Evolutionary conservation across 306 rosid species (phyloP).

Genomic region (Psophocarpus tetragonolobus): DNA sequence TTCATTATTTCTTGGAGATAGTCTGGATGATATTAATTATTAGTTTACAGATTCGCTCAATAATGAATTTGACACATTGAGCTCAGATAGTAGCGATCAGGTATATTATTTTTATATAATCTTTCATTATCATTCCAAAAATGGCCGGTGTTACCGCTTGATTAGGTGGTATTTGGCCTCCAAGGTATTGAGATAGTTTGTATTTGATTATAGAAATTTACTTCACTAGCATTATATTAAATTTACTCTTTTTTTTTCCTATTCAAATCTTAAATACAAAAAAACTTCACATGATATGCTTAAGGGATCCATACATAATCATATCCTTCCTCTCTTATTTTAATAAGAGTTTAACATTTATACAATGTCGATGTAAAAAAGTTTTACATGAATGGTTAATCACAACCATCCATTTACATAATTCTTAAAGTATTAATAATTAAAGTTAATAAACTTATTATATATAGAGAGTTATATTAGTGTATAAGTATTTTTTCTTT

Average conservation of each 20-base stretch:
- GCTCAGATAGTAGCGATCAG: neutral
- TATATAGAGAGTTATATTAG: no score
- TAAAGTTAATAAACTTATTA: no score
- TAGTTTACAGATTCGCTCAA: conserved; percentile 24
- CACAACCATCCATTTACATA: no score
- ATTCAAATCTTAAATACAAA: neutral
- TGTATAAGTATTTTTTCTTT: no score
- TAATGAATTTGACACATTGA: neutral
- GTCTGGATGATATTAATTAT: conserved; percentile 14
- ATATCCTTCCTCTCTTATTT: neutral
- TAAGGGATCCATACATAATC: neutral
- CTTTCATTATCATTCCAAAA: neutral
- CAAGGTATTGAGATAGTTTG: neutral
- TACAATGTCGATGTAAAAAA: no score
- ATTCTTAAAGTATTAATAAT: no score
- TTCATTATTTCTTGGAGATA: conserved; percentile 6
- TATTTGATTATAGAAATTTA: neutral
- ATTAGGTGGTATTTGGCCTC: neutral
- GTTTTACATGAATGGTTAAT: no score
- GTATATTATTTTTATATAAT: no score
- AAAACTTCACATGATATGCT: neutral
- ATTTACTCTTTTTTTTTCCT: neutral
- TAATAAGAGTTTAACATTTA: no score
- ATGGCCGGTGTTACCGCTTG: neutral
- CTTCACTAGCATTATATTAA: neutral